Conservation (phyloP, 495 filamentous ascomycete species). For the Neurospora pannonica region DNA sequence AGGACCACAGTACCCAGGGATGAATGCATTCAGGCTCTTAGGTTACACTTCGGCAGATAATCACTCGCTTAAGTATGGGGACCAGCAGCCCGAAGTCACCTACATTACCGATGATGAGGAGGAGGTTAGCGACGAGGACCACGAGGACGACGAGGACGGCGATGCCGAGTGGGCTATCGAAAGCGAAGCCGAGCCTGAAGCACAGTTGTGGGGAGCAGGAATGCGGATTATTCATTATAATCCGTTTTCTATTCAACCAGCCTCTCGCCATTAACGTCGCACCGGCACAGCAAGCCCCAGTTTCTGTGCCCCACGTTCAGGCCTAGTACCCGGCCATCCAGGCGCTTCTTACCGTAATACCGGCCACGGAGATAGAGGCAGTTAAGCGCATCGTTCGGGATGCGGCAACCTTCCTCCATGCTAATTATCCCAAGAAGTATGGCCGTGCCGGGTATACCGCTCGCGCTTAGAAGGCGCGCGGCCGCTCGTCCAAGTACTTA, state of each 20-base stretch:
- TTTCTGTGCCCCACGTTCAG: too few relatives aligned
- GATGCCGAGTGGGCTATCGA: neutral
- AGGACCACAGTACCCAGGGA: neutral
- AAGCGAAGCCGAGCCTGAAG: neutral
- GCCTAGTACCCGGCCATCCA: too few relatives aligned
- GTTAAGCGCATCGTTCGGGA: too few relatives aligned
- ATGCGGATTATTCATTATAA: neutral
- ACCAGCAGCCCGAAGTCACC: neutral
- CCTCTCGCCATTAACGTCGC: too few relatives aligned
- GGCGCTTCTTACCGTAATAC: too few relatives aligned
- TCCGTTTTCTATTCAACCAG: neutral
- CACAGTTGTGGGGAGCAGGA: neutral
- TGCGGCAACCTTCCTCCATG: too few relatives aligned
- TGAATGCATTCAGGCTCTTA: neutral
- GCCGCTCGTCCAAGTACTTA: too few relatives aligned
- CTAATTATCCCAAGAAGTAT: too few relatives aligned
- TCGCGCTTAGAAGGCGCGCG: too few relatives aligned
- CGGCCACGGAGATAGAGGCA: too few relatives aligned
- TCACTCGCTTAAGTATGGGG: accelerated
- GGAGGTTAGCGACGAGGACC: neutral
- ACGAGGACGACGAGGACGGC: neutral
- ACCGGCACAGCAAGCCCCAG: too few relatives aligned
- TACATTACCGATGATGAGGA: neutral
- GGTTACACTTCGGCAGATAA: neutral
- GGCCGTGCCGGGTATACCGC: too few relatives aligned